These are phyloP conservation scores for Fonsecaea monophora DNA, from an alignment of 2,329 filamentous ascomycete genomes.

Conservation along the genomic window DNA sequence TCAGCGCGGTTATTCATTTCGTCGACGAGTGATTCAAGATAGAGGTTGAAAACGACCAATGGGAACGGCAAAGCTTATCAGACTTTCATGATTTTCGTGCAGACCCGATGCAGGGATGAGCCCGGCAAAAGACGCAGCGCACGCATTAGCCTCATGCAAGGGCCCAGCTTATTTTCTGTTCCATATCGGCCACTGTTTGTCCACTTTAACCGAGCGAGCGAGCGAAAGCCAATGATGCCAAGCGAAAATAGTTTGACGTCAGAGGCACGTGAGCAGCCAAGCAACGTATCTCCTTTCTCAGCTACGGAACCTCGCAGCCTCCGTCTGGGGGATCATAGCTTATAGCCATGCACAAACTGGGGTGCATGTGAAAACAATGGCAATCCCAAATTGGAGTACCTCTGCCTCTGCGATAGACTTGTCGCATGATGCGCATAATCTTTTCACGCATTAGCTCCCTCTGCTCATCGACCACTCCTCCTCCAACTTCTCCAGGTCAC, in stretches of 20 bases:
- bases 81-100: constrained; percentile 2
- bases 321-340: too few species aligned
- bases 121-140: background rate
- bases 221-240: background rate
- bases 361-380: too few species aligned
- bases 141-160: background rate
- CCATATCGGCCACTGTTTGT: too few species aligned
- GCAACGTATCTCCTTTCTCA: too few species aligned
- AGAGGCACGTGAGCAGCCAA: constrained; percentile 3
- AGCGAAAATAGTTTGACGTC: background rate
- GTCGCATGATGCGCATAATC: too few species aligned
- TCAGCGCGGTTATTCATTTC: constrained; percentile 26
- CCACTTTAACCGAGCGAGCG: background rate
- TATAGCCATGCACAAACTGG: too few species aligned
- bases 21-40: constrained; percentile 23
- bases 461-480: too few species aligned
- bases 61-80: constrained; percentile 25
- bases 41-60: constrained; percentile 26
- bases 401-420: too few species aligned
- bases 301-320: too few species aligned
- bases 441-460: too few species aligned
- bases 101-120: background rate
- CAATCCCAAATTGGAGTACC: too few species aligned
- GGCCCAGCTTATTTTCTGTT: background rate
- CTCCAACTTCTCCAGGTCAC: too few species aligned